Percentiles rank a stretch among this genome's conserved stretches.
phyloP scores from a whole-genome alignment of 1,284 basidiomycete species.

The Ceratobasidium theobromae region DNA sequence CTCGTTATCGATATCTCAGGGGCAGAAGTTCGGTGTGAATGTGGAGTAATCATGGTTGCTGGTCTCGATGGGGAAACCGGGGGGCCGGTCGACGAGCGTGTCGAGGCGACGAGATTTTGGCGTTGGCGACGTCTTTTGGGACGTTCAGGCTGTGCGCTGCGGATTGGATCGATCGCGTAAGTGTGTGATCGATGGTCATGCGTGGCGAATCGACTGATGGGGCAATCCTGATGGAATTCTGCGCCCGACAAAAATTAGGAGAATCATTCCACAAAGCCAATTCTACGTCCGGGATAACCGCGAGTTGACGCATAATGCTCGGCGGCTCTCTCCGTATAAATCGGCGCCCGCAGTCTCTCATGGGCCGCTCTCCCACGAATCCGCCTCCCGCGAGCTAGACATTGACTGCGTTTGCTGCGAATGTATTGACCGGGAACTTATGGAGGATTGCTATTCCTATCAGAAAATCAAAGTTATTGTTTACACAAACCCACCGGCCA shows the following conservation, averaged over 20 bases:
- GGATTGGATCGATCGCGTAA: neutral
- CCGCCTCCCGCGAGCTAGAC: neutral
- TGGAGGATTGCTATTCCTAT: conserved; percentile 7
- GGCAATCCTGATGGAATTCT: neutral
- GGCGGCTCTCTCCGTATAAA: conserved; percentile 7
- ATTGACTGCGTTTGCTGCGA: neutral
- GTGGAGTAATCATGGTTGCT: conserved; percentile 14
- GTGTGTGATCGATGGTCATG: neutral
- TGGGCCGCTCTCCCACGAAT: neutral
- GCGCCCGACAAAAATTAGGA: neutral
- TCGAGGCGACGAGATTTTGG: no score
- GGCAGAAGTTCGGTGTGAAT: conserved; percentile 29
- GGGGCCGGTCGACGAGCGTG: no score
- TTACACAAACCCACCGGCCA: conserved; percentile 1
- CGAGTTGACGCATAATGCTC: conserved; percentile 2
- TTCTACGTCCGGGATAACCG: conserved; percentile 9
- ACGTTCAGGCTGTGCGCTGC: no score
- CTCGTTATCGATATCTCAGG: neutral
- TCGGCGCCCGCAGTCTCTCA: neutral
- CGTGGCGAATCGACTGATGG: conserved; percentile 4
- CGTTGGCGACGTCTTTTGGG: neutral
- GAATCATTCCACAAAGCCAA: conserved; percentile 9
- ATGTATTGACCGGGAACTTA: neutral
- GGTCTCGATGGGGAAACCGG: conserved; percentile 18
- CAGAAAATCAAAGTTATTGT: conserved; percentile 25